These are phyloP conservation scores for Termitomyces sp. DNA, from an alignment of 768 basidiomycete species.

Conservation along the genomic window DNA sequence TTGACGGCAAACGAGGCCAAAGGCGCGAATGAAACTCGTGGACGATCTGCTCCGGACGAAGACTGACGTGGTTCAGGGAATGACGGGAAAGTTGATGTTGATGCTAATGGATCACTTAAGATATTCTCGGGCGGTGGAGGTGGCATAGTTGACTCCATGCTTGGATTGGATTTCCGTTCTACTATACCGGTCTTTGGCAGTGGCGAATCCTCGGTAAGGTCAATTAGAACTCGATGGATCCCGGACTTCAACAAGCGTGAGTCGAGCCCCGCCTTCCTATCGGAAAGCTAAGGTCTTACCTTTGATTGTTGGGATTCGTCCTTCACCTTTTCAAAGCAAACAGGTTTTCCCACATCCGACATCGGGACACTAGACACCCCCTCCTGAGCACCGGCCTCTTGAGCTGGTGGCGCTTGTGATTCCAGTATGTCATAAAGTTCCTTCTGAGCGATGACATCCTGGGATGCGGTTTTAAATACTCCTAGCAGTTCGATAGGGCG, in stretches of 20 bases:
- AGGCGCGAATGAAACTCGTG: slow-evolving; percentile 12
- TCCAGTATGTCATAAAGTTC: neutral
- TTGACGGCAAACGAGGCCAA: slow-evolving; percentile 2
- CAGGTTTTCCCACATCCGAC: neutral
- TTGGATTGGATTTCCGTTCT: neutral
- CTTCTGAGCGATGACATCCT: neutral
- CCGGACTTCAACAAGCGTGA: neutral
- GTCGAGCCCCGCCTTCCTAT: neutral
- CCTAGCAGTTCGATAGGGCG: neutral
- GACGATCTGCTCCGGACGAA: neutral
- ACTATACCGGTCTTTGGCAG: neutral
- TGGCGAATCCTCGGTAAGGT: slow-evolving; percentile 34
- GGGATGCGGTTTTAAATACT: neutral
- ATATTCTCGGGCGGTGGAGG: neutral
- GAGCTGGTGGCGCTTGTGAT: neutral
- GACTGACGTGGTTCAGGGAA: neutral
- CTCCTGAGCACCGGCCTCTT: neutral
- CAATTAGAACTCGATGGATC: slow-evolving; percentile 27
- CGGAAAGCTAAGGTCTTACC: neutral
- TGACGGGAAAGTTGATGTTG: neutral
- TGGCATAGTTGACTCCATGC: neutral
- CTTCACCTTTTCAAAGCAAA: neutral
- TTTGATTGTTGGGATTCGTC: slow-evolving; percentile 4
- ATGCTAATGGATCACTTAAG: neutral
- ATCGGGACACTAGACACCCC: neutral